Evolutionary conservation across 352 stramenopile species (phyloP).

Genomic region (Proteromonas lacertae): DNA sequence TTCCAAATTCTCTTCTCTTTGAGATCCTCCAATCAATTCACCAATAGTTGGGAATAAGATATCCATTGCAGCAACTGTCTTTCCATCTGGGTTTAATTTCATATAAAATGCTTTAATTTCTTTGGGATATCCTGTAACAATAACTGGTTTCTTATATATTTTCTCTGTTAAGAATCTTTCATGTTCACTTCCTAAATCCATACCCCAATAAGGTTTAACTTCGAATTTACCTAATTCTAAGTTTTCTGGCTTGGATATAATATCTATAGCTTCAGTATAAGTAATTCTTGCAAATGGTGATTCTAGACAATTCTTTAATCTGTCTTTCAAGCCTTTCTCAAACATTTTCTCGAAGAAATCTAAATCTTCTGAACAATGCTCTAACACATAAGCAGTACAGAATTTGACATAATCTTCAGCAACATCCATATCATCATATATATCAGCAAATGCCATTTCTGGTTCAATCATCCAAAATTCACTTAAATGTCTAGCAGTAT

Average conservation of each 20-base stretch:
- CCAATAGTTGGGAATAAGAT: constrained; percentile 73
- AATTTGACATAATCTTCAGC: constrained; percentile 71
- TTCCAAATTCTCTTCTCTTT: constrained; percentile 56
- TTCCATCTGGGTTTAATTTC: constrained; percentile 63
- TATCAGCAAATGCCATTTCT: constrained; percentile 49
- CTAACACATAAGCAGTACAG: constrained; percentile 53
- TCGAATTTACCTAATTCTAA: constrained; percentile 15
- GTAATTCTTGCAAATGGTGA: constrained; percentile 38
- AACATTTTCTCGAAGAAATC: constrained; percentile 65
- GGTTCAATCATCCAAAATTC: constrained; percentile 96
- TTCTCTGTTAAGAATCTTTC: constrained; percentile 65
- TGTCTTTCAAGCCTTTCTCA: constrained; percentile 41
- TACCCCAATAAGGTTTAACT: constrained; percentile 48
- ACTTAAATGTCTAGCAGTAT: constrained; percentile 74
- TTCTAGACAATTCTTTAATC: constrained; percentile 30
- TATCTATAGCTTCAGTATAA: constrained; percentile 62
- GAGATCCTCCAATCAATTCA: constrained; percentile 77
- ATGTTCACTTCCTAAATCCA: constrained; percentile 81
- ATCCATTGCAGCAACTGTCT: constrained; percentile 84
- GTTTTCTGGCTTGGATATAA: constrained; percentile 49
- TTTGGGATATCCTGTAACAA: constrained; percentile 90
- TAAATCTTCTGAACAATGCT: constrained; percentile 54
- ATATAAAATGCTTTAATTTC: constrained; percentile 98
- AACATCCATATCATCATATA: constrained; percentile 42
- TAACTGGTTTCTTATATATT: constrained; percentile 16